Evolutionary conservation across 495 filamentous ascomycete species (phyloP), one percentile per base, ranked within the genome.

Genomic region (Melanomma pulvis-pyrius): DNA sequence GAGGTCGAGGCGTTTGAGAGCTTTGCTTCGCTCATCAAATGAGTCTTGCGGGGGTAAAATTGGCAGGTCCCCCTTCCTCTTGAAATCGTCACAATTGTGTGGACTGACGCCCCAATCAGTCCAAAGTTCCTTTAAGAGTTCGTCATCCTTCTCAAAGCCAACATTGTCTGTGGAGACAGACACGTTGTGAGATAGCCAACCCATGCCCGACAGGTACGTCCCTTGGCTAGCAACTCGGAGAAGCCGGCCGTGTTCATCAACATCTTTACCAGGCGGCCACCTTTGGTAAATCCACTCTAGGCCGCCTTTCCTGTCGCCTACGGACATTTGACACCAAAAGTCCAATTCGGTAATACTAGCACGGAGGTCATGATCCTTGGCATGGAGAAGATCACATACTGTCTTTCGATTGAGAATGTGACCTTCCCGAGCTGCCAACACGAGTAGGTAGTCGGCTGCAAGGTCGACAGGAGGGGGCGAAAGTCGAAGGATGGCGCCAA

Each of bases 261-360:
- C 69, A 71, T 93, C 90, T 3, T 78, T 73, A 0, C 89, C 88
- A 24, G 79, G 84, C 17, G 92, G 89, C 86, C 86, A 93, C 41
- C 86, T 82, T 56, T 82, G 87, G 76, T 85, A 90, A 61, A 94
- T 88, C 96, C 96, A 99, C 56, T 94, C 91, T 25, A 96, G 81
- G 1, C 93, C 93, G 1, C 90, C 88, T 73, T 90, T 90, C 15
- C 85, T 81, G 70, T 96, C 93, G n/a, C 96, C 96, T 26, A 98
- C 85, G 0, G 86, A 92, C 76, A 98, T 92, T 76, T 97, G 94
- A 71, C 96, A 98, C 92, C 92, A 97, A 75, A 94, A 96, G 67
- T 96, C 87, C 12, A 99, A 81, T 53, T 99, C 92, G 63, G 84
- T 88, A n/a, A 98, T 86, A 0, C 87, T 86, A 28, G 86, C 90